Percentiles rank a stretch among this genome's conserved stretches.
Conservation (phyloP, 2,329 filamentous ascomycete genomes). For the Dactylellina sp. region DNA sequence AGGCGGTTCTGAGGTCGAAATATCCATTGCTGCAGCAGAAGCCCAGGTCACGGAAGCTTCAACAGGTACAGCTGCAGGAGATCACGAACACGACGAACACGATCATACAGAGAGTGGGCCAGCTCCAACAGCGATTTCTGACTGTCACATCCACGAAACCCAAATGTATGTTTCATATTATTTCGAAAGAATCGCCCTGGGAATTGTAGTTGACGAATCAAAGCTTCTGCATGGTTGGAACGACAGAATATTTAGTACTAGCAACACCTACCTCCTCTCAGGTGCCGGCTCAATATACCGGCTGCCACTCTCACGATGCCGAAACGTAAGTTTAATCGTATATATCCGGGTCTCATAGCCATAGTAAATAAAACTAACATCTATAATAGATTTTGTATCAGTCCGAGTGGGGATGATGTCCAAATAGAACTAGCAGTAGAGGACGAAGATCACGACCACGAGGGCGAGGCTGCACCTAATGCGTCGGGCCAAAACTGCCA, state of each 20-base stretch:
- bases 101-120: constrained; percentile 21
- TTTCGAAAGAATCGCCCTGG: constrained; percentile 13
- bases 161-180: constrained; percentile 30
- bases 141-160: constrained; percentile 48
- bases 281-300: constrained; percentile 63
- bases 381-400: constrained; percentile 72
- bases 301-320: constrained; percentile 71
- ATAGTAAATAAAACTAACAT: constrained; percentile 3
- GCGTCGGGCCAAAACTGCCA: constrained; percentile 70
- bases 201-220: constrained; percentile 8
- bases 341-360: constrained; percentile 8
- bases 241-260: constrained; percentile 61
- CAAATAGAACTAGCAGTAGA: constrained; percentile 64
- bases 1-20: constrained; percentile 63
- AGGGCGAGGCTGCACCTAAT: constrained; percentile 3
- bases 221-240: constrained; percentile 67
- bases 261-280: constrained; percentile 60
- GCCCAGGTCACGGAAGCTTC: constrained; percentile 15
- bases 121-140: constrained; percentile 19
- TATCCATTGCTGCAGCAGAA: constrained; percentile 59
- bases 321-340: constrained; percentile 68
- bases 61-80: constrained; percentile 1
- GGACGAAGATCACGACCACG: constrained; percentile 40
- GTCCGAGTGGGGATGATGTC: constrained; percentile 72
- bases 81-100: constrained; percentile 24